phyloP scores from a whole-genome alignment of 208 protist genomes.

The Vickermania spadyakhi region DNA sequence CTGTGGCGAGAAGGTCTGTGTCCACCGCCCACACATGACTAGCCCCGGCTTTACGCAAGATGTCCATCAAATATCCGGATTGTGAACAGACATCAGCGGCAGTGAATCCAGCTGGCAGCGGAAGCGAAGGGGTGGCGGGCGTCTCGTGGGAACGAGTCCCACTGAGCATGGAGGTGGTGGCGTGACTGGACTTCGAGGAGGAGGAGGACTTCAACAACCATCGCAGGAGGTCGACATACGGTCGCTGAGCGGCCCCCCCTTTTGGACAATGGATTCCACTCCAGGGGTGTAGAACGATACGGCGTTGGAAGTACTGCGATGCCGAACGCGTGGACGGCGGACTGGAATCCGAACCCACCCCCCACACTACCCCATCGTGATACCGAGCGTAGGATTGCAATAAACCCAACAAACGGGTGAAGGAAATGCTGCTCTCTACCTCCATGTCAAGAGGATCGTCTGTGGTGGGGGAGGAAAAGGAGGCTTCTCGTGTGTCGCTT shows the following conservation, averaged over 20 bases:
- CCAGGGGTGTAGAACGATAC: conserved; percentile 63
- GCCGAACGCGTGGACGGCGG: conserved; percentile 5
- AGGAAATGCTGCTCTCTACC: conserved; percentile 23
- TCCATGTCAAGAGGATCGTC: too few species aligned
- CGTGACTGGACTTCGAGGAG: neutral
- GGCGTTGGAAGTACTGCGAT: conserved; percentile 22
- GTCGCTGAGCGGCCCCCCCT: conserved; percentile 46
- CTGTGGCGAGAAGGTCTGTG: conserved; percentile 18
- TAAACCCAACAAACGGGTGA: conserved; percentile 30
- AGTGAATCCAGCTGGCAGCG: conserved; percentile 15
- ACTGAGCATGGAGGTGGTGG: neutral
- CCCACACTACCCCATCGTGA: conserved; percentile 73
- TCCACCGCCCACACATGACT: conserved; percentile 37
- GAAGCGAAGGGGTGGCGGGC: neutral
- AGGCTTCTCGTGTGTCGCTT: too few species aligned
- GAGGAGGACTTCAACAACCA: conserved; percentile 24
- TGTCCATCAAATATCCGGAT: conserved; percentile 49
- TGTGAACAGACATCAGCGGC: conserved; percentile 70
- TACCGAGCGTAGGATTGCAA: conserved; percentile 62
- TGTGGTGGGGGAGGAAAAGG: too few species aligned
- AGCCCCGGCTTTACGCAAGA: conserved; percentile 59
- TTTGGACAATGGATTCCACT: conserved; percentile 52
- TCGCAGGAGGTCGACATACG: conserved; percentile 72
- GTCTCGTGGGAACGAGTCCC: neutral
- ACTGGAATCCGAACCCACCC: conserved; percentile 10